phyloP scores from a whole-genome alignment of 2,329 filamentous ascomycete genomes.

The Rhinocladiella mackenziei region DNA sequence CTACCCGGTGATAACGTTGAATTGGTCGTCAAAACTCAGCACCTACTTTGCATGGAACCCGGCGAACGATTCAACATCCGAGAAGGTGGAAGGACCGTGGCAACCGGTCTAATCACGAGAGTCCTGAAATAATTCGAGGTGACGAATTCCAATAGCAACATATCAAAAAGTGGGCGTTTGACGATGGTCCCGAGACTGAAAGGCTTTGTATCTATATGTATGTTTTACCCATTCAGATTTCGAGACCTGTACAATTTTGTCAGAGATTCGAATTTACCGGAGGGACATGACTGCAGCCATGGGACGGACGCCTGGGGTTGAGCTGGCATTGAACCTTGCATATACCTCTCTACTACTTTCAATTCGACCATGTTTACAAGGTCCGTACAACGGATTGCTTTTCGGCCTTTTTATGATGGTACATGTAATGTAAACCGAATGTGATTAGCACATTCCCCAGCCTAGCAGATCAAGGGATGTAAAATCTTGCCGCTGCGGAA shows the following conservation, averaged over 20 bases:
- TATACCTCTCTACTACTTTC: conserved; percentile 28
- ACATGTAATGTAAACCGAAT: too few relatives aligned
- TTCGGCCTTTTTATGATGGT: background rate
- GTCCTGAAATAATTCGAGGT: conserved; percentile 52
- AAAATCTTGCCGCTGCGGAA: too few relatives aligned
- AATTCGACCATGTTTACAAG: conserved; percentile 11
- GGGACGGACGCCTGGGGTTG: conserved; percentile 11
- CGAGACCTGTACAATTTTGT: conserved; percentile 13
- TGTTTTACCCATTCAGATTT: conserved; percentile 5
- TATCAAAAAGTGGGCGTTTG: conserved; percentile 4
- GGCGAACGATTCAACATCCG: conserved; percentile 98
- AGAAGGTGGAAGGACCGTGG: conserved; percentile 88
- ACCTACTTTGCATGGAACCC: conserved; percentile 80
- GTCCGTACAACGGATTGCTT: background rate
- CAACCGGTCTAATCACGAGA: conserved; percentile 76
- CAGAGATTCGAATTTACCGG: background rate
- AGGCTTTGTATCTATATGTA: conserved; percentile 21
- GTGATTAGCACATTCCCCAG: too few relatives aligned
- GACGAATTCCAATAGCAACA: background rate
- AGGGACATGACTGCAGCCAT: conserved; percentile 6
- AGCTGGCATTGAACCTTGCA: conserved; percentile 15
- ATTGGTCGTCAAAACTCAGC: conserved; percentile 83
- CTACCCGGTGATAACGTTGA: conserved; percentile 99
- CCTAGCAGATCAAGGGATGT: too few relatives aligned
- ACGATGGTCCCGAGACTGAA: conserved; percentile 2